Conservation (phyloP, 139 green algal genomes). For the Chlamydomonas schloesseri region DNA sequence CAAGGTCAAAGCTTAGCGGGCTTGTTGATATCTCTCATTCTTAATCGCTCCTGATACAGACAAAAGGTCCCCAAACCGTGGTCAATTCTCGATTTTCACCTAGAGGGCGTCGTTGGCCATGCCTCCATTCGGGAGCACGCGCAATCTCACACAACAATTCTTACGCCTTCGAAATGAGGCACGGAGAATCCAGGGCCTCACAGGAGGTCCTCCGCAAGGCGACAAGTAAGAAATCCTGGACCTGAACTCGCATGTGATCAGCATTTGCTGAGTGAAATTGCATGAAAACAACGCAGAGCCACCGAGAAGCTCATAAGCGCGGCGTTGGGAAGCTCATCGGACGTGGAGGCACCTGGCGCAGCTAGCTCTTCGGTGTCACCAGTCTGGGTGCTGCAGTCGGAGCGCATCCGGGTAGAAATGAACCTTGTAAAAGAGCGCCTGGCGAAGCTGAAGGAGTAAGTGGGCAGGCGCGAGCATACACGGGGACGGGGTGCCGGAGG, state of each 20-base stretch:
- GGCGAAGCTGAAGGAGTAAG: conserved; percentile 70
- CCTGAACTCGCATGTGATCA: not conserved
- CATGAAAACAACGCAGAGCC: conserved; percentile 34
- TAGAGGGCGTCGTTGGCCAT: not conserved
- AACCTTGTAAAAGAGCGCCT: conserved; percentile 65
- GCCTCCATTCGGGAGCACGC: conserved; percentile 50
- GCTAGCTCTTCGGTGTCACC: conserved; percentile 39
- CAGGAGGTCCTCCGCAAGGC: not conserved
- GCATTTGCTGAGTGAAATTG: not conserved
- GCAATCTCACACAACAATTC: conserved; percentile 65
- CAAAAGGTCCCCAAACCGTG: no score
- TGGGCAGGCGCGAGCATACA: no score
- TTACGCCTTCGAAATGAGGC: conserved; percentile 58
- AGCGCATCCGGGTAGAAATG: conserved; percentile 68
- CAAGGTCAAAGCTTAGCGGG: no score
- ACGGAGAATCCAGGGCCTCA: conserved; percentile 37
- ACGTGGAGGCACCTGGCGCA: conserved; percentile 57
- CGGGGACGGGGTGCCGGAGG: no score
- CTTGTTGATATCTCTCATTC: no score
- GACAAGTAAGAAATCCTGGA: conserved; percentile 35
- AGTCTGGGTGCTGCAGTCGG: conserved; percentile 64
- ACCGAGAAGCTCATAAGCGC: conserved; percentile 66
- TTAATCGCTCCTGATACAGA: no score
- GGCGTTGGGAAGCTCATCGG: conserved; percentile 54
- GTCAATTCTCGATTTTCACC: no score